Evolutionary conservation across 2,329 filamentous ascomycete genomes (phyloP).

Genomic region (Hymenoscyphus fraxineus): DNA sequence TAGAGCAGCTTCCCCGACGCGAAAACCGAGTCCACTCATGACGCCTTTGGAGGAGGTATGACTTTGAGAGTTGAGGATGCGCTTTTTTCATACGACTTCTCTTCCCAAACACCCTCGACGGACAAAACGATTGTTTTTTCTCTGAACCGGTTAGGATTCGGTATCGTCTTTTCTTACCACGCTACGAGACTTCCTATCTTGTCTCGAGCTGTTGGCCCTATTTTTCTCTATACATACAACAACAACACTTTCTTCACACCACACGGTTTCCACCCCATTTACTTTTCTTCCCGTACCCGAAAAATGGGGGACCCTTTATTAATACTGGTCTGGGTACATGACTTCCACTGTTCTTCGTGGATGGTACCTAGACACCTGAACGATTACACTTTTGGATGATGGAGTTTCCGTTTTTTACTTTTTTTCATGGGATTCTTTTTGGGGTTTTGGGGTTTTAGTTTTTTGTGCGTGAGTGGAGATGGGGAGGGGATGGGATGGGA

Average conservation of each 20-base stretch:
- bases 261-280: background rate
- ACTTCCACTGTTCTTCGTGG: background rate
- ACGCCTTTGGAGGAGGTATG: constrained; percentile 43
- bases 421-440: background rate
- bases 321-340: background rate
- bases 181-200: background rate
- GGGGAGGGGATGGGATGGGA: no score
- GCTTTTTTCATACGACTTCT: background rate
- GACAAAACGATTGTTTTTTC: background rate
- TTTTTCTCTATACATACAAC: background rate
- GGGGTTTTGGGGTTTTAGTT: no score
- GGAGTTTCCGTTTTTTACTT: background rate
- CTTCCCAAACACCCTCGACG: background rate
- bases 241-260: background rate
- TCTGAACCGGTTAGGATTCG: background rate
- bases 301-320: background rate
- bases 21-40: constrained; percentile 56
- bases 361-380: background rate
- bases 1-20: constrained; percentile 43
- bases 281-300: background rate
- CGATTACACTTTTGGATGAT: background rate
- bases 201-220: background rate
- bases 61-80: background rate
- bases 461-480: no score
- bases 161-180: background rate